Conservation (phyloP, 108 stramenopile species). For the Conticribra guillardii region DNA sequence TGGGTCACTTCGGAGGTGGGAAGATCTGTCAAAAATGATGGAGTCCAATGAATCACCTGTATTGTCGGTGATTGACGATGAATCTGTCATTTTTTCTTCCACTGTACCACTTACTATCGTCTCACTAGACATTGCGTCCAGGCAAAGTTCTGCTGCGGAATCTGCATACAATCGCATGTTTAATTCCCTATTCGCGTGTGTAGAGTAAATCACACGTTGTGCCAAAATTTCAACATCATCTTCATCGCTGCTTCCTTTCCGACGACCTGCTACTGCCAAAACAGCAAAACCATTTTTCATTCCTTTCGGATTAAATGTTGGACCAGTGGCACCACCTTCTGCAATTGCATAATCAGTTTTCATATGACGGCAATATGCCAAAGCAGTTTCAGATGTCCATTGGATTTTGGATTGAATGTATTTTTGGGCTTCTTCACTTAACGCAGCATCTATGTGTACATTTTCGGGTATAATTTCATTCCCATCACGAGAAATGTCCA, state of each 20-base stretch:
- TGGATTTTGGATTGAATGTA: slow-evolving; percentile 73
- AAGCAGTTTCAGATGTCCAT: slow-evolving; percentile 67
- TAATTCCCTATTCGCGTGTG: slow-evolving; percentile 60
- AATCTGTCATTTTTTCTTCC: slow-evolving; percentile 2
- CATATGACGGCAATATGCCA: slow-evolving; percentile 63
- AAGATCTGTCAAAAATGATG: slow-evolving; percentile 64
- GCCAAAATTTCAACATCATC: slow-evolving; percentile 49
- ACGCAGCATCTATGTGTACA: slow-evolving; percentile 1
- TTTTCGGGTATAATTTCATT: slow-evolving; percentile 9
- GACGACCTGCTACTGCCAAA: slow-evolving; percentile 63
- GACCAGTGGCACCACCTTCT: slow-evolving; percentile 84
- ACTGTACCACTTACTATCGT: not conserved
- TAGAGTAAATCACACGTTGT: slow-evolving; percentile 62
- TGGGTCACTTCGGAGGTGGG: slow-evolving; percentile 56
- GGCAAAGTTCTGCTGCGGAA: slow-evolving; percentile 66
- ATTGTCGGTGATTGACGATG: slow-evolving; percentile 6
- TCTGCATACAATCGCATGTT: slow-evolving; percentile 88
- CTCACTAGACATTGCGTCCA: slow-evolving; percentile 38
- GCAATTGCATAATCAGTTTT: slow-evolving; percentile 55
- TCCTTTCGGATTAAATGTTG: slow-evolving; percentile 76
- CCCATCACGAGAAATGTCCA: slow-evolving; percentile 10
- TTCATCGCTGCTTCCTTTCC: slow-evolving; percentile 13
- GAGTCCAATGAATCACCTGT: not conserved
- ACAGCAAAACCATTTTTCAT: slow-evolving; percentile 76
- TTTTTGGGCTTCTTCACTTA: slow-evolving; percentile 44